These are phyloP conservation scores for Polyporus arcularius DNA, from an alignment of 768 basidiomycete species.

Conservation along the genomic window DNA sequence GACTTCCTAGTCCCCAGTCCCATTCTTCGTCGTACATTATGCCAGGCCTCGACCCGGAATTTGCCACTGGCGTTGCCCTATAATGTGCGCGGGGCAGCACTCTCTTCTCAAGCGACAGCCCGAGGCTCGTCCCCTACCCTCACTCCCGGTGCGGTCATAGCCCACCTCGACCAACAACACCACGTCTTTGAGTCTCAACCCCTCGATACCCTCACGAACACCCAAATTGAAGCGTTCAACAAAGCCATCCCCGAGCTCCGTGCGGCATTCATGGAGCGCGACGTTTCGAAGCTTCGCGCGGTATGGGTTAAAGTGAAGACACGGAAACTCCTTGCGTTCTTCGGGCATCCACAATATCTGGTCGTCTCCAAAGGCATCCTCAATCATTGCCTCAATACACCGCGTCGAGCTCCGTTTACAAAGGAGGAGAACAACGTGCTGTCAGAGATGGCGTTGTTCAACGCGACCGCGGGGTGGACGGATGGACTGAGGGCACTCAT, in stretches of 20 bases:
- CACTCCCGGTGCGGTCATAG: constrained; percentile 8
- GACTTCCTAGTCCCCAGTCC: constrained; percentile 48
- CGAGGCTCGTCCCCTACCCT: constrained; percentile 5
- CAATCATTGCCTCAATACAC: constrained; percentile 12
- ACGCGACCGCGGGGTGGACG: constrained; percentile 46
- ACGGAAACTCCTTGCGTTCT: constrained; percentile 44
- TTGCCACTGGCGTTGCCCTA: too few relatives aligned
- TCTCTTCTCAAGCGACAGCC: not conserved
- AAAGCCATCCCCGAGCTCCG: constrained; percentile 39
- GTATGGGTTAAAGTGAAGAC: constrained; percentile 48
- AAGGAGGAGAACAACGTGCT: constrained; percentile 30
- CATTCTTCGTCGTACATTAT: constrained; percentile 18
- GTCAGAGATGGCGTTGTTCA: constrained; percentile 51
- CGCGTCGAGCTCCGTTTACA: constrained; percentile 20
- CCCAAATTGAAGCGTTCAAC: constrained; percentile 37
- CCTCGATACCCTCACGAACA: constrained; percentile 4
- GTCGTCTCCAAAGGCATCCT: constrained; percentile 40
- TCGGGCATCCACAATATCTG: constrained; percentile 45
- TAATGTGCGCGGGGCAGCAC: not conserved
- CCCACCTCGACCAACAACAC: constrained; percentile 10
- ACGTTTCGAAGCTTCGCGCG: constrained; percentile 32
- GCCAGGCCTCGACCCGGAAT: not conserved
- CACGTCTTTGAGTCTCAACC: constrained; percentile 6
- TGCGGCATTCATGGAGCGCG: constrained; percentile 36
- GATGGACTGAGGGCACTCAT: constrained; percentile 34